Conservation (phyloP, 352 stramenopile species). For the Phytophthora capsici region DNA sequence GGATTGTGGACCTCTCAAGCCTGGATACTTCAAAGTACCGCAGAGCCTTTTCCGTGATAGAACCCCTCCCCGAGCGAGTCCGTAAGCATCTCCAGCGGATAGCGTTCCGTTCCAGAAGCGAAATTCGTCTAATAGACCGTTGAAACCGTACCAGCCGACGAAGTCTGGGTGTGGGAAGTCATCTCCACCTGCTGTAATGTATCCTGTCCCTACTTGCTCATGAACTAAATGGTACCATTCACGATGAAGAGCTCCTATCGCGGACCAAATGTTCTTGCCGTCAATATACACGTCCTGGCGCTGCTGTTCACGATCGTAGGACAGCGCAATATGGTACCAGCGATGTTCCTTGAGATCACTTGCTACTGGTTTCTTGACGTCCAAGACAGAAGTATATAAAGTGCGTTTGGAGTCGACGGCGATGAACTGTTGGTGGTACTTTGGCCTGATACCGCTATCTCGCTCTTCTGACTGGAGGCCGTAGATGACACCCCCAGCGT, state of each 20-base stretch:
- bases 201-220: constrained; percentile 52
- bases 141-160: constrained; percentile 54
- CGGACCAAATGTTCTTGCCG: constrained; percentile 30
- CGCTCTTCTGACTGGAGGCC: constrained; percentile 45
- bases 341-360: constrained; percentile 29
- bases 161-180: constrained; percentile 34
- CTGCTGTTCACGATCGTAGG: constrained; percentile 32
- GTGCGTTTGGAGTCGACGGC: constrained; percentile 45
- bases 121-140: constrained; percentile 49
- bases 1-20: constrained; percentile 14
- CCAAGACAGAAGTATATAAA: constrained; percentile 57
- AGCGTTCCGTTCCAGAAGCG: not conserved
- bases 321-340: constrained; percentile 58
- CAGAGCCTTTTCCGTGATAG: constrained; percentile 10
- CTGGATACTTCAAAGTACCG: constrained; percentile 26
- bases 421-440: constrained; percentile 54
- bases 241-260: constrained; percentile 27
- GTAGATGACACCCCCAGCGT: constrained; percentile 47
- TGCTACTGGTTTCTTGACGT: constrained; percentile 31
- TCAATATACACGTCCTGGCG: constrained; percentile 49
- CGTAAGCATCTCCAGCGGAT: too few relatives aligned
- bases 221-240: constrained; percentile 48
- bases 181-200: constrained; percentile 29
- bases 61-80: constrained; percentile 6
- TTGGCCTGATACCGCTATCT: constrained; percentile 34